Evolutionary conservation across 2,329 filamentous ascomycete species (phyloP), one percentile per base, ranked within the genome.

Genomic region (Clarireedia hainanense): DNA sequence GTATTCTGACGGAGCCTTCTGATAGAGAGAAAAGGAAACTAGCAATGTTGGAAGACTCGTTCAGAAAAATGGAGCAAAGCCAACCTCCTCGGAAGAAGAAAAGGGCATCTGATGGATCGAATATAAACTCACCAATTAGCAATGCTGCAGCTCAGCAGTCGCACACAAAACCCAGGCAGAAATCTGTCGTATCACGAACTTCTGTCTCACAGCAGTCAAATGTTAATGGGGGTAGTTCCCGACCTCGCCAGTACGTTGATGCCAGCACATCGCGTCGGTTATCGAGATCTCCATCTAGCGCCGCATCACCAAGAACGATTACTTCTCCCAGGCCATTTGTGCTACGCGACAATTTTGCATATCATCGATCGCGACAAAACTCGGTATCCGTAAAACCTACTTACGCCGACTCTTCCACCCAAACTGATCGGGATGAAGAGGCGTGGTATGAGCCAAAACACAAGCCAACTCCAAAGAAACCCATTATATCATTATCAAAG

Each of bases 11-110:
- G 51, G 82, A 84, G 60, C 80, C 79, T 6, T 85, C 83, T 0
- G 82, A 86, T 60, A 77, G 83, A 30, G 83, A 86, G 59, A 86
- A 86, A 69, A 74, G 83, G 37, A 86, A 86, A 62, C 77, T 86
- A 10, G 79, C 81, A 20, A 83, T 83, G 77, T 76, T 84, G 0
- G 83, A 86, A 61, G 80, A 84, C 75, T 80, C 2, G 81, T 86
- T 66, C 76, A 80, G 50, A 76, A 81, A 34, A 79, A 83, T 77
- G 82, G 55, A 81, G 76, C 23, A 81, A 81, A 63, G 79, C 79
- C 65, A 76, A 57, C 79, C 79, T 1, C 73, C 75, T 0, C 75
- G 77, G 30, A 86, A 85, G 68, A 84, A 85, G 72, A 85, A 85
- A 66, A 76, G 81, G 6, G 69, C 73, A 2, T 84, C 82, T 0